Evolutionary conservation across 192 early-diverging fungal species (phyloP), one percentile per base, ranked within the genome.

Genomic region (Backusella morwellensis): DNA sequence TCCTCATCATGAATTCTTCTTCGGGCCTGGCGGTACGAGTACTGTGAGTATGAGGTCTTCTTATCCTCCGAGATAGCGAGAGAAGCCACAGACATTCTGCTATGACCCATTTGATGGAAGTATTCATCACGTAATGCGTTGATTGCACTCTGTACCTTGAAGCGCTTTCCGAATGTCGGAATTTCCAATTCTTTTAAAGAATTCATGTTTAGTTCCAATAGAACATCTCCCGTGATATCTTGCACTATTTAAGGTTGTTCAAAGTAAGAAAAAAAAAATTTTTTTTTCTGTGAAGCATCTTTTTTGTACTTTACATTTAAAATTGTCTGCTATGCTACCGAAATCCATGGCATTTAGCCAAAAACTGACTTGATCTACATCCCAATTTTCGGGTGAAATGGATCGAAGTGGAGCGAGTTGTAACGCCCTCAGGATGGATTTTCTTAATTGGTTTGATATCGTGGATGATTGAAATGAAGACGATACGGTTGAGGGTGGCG

Each of bases 181-280:
- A 94, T 84, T 32, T 92, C 84, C 23, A 94, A 73, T 66, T 94
- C 91, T 70, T 92, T 91, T 8, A 94, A 78, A 15, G 86, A 83
- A 35, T 88, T 85, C 23, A 92, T 77, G 72, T 87, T 90, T n/a
- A 92, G 66, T 38, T 89, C 88, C 2, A 94, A 50, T 15, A 94
- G 79, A 35, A 86, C 82, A 50, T 88, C 88, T 44, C 92, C 92
- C 8, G 88, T 88, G 73, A 94, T 90, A 29, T 89, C 89, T 68
- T 92, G 88, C 1, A 89, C 92, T 91, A 85, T 32, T 66, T 35
- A 70, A 9, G 6, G 42, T 35, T 32, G 2, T 50, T 47, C 41
- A 52, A 38, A 73, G 38, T 35, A 44, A 59, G 29, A 68, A 44
- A 35, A 63, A 71, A 73, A 17, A 29, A 11, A 17, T 35, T 75